A percentile compares a stretch with the other conserved stretches of the same genome.
Evolutionary conservation across 1,284 basidiomycete genomes (phyloP).

Genomic region (Crucibulum cyathiforme): DNA sequence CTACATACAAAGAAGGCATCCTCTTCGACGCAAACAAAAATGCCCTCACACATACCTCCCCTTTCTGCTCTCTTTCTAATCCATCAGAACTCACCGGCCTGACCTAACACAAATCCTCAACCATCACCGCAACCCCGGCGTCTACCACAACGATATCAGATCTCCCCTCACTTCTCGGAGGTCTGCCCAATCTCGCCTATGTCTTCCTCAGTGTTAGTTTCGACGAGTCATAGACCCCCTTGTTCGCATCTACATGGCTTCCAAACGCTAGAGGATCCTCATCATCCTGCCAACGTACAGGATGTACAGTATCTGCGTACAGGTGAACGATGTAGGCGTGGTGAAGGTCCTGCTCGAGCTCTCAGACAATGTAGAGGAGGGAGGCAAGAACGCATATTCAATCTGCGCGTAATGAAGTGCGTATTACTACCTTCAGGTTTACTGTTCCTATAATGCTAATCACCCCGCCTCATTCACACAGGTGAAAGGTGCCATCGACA

Average conservation of each 20-base stretch:
- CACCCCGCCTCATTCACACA: constrained; percentile 33
- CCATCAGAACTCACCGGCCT: constrained; percentile 7
- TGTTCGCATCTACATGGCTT: constrained; percentile 88
- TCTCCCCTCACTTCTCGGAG: constrained; percentile 76
- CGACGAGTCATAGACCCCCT: constrained; percentile 97
- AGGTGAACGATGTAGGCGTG: constrained; percentile 92
- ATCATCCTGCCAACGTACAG: constrained; percentile 96
- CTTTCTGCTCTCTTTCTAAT: constrained; percentile 3
- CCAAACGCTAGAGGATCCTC: constrained; percentile 82
- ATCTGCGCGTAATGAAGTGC: constrained; percentile 77
- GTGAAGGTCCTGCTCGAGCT: constrained; percentile 83
- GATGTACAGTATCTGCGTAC: constrained; percentile 97
- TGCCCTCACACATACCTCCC: constrained; percentile 79
- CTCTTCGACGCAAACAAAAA: constrained; percentile 99
- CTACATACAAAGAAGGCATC: constrained; percentile 81
- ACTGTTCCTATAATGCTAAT: constrained; percentile 3
- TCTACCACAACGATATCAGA: constrained; percentile 84
- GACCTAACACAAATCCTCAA: constrained; percentile 51
- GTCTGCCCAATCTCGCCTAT: constrained; percentile 69
- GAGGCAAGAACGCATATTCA: constrained; percentile 80
- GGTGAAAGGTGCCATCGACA: constrained; percentile 74
- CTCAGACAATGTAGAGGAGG: constrained; percentile 62
- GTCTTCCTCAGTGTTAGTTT: constrained; percentile 97
- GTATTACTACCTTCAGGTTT: not conserved
- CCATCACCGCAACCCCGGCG: constrained; percentile 89